These are phyloP conservation scores for Cordyceps fumosorosea DNA, from an alignment of 2,329 filamentous ascomycete genomes.

Conservation along the genomic window DNA sequence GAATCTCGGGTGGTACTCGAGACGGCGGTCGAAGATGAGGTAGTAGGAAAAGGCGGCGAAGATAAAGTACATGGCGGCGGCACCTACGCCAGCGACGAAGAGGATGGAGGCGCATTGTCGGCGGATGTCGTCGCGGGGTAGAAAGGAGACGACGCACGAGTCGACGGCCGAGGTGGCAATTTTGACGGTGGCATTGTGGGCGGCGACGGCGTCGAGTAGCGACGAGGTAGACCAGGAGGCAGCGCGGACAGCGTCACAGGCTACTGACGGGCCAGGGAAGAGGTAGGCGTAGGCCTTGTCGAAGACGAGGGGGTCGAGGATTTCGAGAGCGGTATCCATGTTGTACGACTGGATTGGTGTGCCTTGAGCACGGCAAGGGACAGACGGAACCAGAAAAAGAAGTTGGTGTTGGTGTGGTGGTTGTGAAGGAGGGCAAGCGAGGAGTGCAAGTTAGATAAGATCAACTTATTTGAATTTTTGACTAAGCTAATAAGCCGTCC, in stretches of 20 bases:
- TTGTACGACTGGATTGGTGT: constrained; percentile 4
- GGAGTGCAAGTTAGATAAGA: background rate
- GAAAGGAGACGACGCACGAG: constrained; percentile 41
- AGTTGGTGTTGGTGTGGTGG: background rate
- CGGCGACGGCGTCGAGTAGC: constrained; percentile 2
- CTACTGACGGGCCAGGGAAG: constrained; percentile 22
- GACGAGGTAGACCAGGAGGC: constrained; percentile 11
- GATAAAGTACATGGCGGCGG: constrained; percentile 50
- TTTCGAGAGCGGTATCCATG: constrained; percentile 35
- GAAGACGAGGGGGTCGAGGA: constrained; percentile 34
- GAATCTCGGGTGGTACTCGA: constrained; percentile 41
- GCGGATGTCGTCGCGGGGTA: constrained; percentile 34
- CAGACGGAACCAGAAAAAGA: background rate
- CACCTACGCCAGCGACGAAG: constrained; percentile 32
- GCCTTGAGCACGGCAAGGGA: constrained; percentile 1
- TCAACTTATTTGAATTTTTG: constrained; percentile 2
- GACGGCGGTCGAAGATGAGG: constrained; percentile 49
- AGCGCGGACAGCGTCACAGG: constrained; percentile 12
- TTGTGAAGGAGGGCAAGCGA: background rate
- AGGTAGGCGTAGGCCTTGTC: constrained; percentile 35
- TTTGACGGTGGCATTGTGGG: constrained; percentile 10
- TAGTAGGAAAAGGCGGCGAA: constrained; percentile 66
- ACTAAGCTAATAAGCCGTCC: too few relatives aligned
- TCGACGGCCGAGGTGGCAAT: constrained; percentile 27
- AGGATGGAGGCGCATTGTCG: constrained; percentile 34